A percentile compares a stretch with the other conserved stretches of the same genome.
phyloP scores from a whole-genome alignment of 1,284 basidiomycete species.

The Takashimella tepidaria region DNA sequence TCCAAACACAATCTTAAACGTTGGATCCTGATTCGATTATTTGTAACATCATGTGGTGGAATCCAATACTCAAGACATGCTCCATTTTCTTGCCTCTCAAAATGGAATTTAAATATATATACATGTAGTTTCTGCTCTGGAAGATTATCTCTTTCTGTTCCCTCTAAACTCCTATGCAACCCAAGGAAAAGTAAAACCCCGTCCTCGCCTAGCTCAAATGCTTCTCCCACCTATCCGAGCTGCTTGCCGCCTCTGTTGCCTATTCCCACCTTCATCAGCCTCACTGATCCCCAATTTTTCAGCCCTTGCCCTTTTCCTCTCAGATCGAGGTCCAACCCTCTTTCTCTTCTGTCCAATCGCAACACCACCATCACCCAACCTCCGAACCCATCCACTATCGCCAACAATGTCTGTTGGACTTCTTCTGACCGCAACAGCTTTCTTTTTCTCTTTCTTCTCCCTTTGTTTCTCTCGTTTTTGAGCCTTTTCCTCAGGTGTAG shows the following conservation, averaged over 20 bases:
- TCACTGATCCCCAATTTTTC: neutral
- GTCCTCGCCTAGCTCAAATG: neutral
- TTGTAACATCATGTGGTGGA: no score
- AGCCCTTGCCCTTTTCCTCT: neutral
- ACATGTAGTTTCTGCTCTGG: no score
- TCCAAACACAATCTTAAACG: no score
- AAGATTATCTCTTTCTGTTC: no score
- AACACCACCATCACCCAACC: neutral
- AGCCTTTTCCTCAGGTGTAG: neutral
- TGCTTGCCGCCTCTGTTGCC: neutral
- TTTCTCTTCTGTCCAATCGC: neutral
- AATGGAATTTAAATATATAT: no score
- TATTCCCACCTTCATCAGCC: neutral
- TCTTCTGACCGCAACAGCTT: constrained; percentile 1
- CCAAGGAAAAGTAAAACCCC: no score
- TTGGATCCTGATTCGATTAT: no score
- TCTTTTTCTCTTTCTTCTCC: constrained; percentile 4
- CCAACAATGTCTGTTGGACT: neutral
- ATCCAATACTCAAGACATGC: no score
- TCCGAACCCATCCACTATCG: no score
- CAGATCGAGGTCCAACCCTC: neutral
- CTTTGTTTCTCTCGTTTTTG: constrained; percentile 4
- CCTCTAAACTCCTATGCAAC: no score
- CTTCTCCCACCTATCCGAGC: neutral
- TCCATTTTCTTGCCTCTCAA: no score